Percentiles rank a stretch among this genome's conserved stretches.
Evolutionary conservation across 495 filamentous ascomycete genomes (phyloP).

Genomic region (Tuber aestivum): DNA sequence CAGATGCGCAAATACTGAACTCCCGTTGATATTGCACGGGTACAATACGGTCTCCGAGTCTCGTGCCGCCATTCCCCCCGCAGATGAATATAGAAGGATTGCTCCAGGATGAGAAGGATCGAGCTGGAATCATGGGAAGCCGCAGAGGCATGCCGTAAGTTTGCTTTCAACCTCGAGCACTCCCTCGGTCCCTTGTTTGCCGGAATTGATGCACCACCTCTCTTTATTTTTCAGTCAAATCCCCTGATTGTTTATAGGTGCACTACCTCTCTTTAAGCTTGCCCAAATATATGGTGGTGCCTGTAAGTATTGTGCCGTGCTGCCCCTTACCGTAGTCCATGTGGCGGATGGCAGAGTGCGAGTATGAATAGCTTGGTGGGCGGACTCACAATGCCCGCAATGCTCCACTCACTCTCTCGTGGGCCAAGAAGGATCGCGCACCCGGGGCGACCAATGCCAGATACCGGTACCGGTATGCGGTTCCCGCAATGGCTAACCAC

Average conservation of each 20-base stretch:
- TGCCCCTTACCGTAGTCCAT: not conserved
- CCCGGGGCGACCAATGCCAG: not conserved
- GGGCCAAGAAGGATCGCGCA: not conserved
- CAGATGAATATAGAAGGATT: conserved; percentile 6
- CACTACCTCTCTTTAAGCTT: not conserved
- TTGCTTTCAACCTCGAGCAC: not conserved
- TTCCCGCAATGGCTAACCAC: not conserved
- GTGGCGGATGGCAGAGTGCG: not conserved
- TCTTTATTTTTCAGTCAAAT: too few species aligned
- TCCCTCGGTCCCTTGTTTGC: not conserved
- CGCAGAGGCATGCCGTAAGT: not conserved
- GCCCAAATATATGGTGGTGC: not conserved
- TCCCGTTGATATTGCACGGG: conserved; percentile 13
- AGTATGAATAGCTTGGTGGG: not conserved
- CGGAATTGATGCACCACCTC: not conserved
- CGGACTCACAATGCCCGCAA: not conserved
- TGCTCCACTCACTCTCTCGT: not conserved
- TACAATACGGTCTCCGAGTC: too few species aligned
- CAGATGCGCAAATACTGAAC: conserved; percentile 20
- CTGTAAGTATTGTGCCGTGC: too few species aligned
- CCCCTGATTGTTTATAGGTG: too few species aligned
- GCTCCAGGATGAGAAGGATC: conserved; percentile 22
- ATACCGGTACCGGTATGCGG: not conserved
- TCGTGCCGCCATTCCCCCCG: conserved; percentile 9
- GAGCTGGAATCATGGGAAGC: not conserved